Evolutionary conservation across 805 yeast genomes (phyloP), one percentile per base, ranked within the genome.

Genomic region (Candida ficus): DNA sequence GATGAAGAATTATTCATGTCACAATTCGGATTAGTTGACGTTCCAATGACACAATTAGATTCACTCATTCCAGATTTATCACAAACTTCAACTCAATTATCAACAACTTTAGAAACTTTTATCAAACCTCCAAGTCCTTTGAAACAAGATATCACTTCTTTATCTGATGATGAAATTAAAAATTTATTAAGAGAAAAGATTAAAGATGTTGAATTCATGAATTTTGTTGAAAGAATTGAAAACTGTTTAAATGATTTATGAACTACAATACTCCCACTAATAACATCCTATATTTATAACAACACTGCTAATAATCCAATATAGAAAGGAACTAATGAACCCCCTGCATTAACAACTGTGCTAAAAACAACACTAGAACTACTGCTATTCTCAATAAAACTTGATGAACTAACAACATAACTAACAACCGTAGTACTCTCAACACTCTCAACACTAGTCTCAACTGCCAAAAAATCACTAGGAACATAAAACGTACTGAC

Each of bases 191-290:
- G 35, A 18, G 47, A 46, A 19, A 51, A 48, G 35, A 46, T 56
- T n/a, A 51, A 51, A 28, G 58, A 54, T 38, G 30, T 36, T 23
- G 39, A 42, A 4, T 56, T 56, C 28, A 47, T 56, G 13, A 43
- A 41, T n/a, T 54, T 53, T 42, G 58, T 55, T 3, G 54, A 49
- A 23, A 43, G 49, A 25, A 35, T 53, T 12, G 59, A 53, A 34
- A 23, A 25, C 1, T 46, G 51, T 28, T 40, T 52, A 23, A 52
- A 52, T 9, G 42, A 39, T 17, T 41, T 52, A 39, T 35, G 34
- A 29, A 4, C 8, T 12, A n/a, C n/a, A n/a, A n/a, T n/a, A n/a
- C n/a, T n/a, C n/a, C n/a, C n/a, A n/a, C n/a, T n/a, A n/a, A n/a
- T n/a, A n/a, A n/a, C n/a, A n/a, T n/a, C n/a, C n/a, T n/a, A n/a